These are phyloP conservation scores for Pulveroboletus sp. DNA, from an alignment of 768 basidiomycete species.

Conservation along the genomic window DNA sequence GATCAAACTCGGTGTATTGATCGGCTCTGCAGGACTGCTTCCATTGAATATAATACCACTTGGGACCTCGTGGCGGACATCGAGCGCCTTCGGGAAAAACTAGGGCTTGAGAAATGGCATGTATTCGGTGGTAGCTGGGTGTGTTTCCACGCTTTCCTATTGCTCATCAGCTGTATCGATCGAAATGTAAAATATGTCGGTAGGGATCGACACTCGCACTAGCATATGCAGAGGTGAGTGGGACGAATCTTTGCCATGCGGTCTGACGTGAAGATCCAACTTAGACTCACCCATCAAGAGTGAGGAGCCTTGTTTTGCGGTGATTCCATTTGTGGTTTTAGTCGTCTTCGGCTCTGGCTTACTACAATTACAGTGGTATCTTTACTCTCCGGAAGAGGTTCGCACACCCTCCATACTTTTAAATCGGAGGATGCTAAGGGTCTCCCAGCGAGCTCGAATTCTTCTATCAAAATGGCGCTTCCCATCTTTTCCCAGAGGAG, in stretches of 20 bases:
- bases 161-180: background rate
- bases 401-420: background rate
- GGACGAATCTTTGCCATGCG: background rate
- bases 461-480: constrained; percentile 88
- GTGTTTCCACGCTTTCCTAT: constrained; percentile 15
- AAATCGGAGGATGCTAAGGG: background rate
- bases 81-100: constrained; percentile 72
- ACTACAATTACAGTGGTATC: constrained; percentile 57
- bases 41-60: constrained; percentile 83
- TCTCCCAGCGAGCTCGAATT: constrained; percentile 70
- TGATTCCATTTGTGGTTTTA: constrained; percentile 25
- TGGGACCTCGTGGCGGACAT: constrained; percentile 92
- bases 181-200: background rate
- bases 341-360: background rate
- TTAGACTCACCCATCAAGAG: constrained; percentile 76
- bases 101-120: constrained; percentile 83
- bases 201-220: constrained; percentile 85
- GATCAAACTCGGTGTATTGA: constrained; percentile 2
- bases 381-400: constrained; percentile 82
- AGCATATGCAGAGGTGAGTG: constrained; percentile 74
- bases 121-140: constrained; percentile 96
- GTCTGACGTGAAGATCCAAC: background rate
- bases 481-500: constrained; percentile 82
- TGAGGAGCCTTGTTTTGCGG: constrained; percentile 77
- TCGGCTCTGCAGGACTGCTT: constrained; percentile 54